A percentile compares a stretch with the other conserved stretches of the same genome.
Evolutionary conservation across 768 basidiomycete genomes (phyloP).

Genomic region (Gyrodon lividus): DNA sequence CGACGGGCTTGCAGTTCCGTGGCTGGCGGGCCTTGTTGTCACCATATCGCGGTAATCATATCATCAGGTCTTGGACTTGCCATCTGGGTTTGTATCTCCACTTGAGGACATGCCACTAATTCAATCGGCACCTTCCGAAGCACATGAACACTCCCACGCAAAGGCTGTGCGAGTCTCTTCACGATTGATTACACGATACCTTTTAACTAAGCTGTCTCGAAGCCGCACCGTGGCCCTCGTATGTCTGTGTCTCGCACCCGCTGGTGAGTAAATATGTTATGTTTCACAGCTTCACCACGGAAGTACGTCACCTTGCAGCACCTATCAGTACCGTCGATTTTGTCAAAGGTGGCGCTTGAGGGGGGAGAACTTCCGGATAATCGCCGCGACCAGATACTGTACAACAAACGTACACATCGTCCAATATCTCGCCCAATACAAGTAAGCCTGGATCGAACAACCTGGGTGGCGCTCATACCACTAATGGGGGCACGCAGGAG

Average conservation of each 20-base stretch:
- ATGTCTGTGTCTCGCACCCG: neutral
- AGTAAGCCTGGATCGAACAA: neutral
- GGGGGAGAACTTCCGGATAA: constrained; percentile 2
- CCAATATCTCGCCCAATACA: constrained; percentile 3
- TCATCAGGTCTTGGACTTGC: neutral
- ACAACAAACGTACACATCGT: constrained; percentile 3
- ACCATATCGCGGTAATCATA: constrained; percentile 14
- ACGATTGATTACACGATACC: constrained; percentile 23
- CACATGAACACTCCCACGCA: constrained; percentile 23
- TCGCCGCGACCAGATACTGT: constrained; percentile 1
- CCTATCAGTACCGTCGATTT: neutral
- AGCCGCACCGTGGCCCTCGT: constrained; percentile 3
- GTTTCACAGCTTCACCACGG: constrained; percentile 4
- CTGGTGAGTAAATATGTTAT: neutral
- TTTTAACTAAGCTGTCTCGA: neutral
- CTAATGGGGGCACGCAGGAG: constrained; percentile 8
- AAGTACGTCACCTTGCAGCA: constrained; percentile 15
- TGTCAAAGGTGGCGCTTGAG: constrained; percentile 5
- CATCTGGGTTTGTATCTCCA: constrained; percentile 24
- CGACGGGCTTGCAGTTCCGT: constrained; percentile 12
- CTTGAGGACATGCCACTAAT: constrained; percentile 19
- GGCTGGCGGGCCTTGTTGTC: constrained; percentile 14
- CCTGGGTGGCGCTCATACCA: constrained; percentile 1
- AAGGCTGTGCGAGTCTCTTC: constrained; percentile 25
- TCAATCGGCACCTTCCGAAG: constrained; percentile 29